phyloP scores from a whole-genome alignment of 192 early-diverging fungal genomes.

The Borealophlyctis nickersoniae region DNA sequence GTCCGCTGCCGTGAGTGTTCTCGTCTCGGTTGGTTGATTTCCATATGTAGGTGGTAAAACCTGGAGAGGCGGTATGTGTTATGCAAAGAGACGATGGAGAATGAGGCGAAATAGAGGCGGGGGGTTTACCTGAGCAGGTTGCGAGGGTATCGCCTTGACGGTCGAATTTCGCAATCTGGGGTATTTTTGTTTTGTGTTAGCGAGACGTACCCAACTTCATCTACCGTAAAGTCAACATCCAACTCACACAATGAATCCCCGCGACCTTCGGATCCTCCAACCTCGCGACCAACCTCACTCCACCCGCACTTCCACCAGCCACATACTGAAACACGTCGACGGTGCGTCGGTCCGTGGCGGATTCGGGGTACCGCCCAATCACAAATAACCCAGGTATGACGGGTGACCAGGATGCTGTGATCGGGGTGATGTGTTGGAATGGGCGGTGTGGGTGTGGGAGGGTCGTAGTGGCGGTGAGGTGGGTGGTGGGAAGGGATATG shows the following conservation, averaged over 20 bases:
- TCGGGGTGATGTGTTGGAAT: slow-evolving; percentile 11
- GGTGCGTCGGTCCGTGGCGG: slow-evolving; percentile 5
- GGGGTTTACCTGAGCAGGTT: slow-evolving; percentile 7
- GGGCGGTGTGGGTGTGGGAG: slow-evolving; percentile 6
- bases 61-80: too few relatives aligned
- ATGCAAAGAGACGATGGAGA: too few relatives aligned
- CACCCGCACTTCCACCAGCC: not conserved
- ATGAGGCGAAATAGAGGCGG: not conserved
- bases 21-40: too few relatives aligned
- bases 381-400: slow-evolving; percentile 8
- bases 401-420: slow-evolving; percentile 7
- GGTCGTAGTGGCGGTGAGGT: not conserved
- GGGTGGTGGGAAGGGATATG: not conserved
- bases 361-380: slow-evolving; percentile 6
- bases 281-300: not conserved
- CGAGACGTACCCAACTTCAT: too few relatives aligned
- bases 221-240: not conserved
- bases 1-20: too few relatives aligned
- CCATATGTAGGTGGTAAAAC: slow-evolving; percentile 4
- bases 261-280: not conserved
- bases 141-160: not conserved
- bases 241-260: slow-evolving; percentile 12
- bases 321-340: slow-evolving; percentile 4
- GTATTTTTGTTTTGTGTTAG: not conserved
- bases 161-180: slow-evolving; percentile 11